Evolutionary conservation across 805 yeast species (phyloP), one percentile per base, ranked within the genome.

Genomic region (Metschnikowia kunwiensis): DNA sequence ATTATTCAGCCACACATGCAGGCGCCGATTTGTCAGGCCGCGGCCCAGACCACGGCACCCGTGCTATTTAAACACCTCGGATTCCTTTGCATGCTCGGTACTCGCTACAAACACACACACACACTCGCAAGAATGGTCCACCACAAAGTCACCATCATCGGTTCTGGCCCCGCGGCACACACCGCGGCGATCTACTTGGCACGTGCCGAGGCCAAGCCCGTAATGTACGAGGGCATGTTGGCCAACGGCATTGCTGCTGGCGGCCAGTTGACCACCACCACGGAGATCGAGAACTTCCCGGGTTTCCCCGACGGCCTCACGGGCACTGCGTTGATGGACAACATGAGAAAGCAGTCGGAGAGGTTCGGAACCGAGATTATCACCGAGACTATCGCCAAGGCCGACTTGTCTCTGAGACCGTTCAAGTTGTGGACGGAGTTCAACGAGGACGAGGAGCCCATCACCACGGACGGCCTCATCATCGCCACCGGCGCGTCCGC

Each of bases 231-330:
- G 70, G 98, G 98, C 56, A 73, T 91, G 83, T 71, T 83, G 59
- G 98, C 98, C 49, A 93, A 93, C 65, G 98, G 98, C 52, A 77
- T 91, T 52, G 98, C 98, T 36, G 96, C 98, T 18, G 98, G 98
- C 55, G 98, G 98, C 44, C 99, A 93, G 70, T 75, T 93, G 54
- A 93, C 99, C 48, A 93, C 99, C 53, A 93, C 99, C 48, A 93
- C 99, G 12, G 98, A 93, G 52, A 84, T 93, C 53, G 99, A 93
- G 68, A 93, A 93, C 74, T 93, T 91, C 77, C 98, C 99, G 26
- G 99, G 99, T 39, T 93, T 93, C 78, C 97, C 98, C 38, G 77
- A 80, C 34, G 98, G 95, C 8, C 75, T 93, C 55, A 76, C 80
- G 36, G 99, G 99, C 44, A 61, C 86, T 23, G 82, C 75, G 40